phyloP scores from a whole-genome alignment of 441 rosid species.

The Adansonia rubrostipa region DNA sequence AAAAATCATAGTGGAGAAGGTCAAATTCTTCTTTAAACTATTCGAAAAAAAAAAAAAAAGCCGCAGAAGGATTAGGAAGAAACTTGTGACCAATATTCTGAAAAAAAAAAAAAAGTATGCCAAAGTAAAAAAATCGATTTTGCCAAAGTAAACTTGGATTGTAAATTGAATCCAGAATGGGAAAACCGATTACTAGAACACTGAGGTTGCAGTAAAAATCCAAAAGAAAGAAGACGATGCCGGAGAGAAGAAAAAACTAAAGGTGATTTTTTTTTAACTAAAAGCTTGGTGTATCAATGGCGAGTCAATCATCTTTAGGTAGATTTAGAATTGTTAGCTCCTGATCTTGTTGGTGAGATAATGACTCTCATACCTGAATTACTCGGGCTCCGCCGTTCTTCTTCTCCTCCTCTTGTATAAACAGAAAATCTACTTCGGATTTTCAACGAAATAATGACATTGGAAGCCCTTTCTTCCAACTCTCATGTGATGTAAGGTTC shows the following conservation, averaged over 20 bases:
- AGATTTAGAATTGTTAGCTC: conserved; percentile 14
- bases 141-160: conserved; percentile 16
- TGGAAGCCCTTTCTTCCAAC: conserved; percentile 25
- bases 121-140: conserved; percentile 9
- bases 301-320: conserved; percentile 18
- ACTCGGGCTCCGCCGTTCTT: conserved; percentile 15
- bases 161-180: conserved; percentile 11
- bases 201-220: conserved; percentile 17
- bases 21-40: conserved; percentile 7
- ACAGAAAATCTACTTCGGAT: conserved; percentile 28
- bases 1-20: neutral
- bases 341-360: conserved; percentile 18
- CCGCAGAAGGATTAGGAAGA: neutral
- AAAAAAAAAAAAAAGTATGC: neutral
- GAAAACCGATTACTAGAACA: neutral
- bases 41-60: neutral
- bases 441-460: conserved; percentile 42
- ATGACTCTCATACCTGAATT: conserved; percentile 28
- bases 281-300: neutral
- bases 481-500: conserved; percentile 30
- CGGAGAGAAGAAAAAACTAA: neutral
- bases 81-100: neutral
- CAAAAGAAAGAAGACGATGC: neutral
- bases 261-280: neutral
- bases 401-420: conserved; percentile 3